phyloP scores from a whole-genome alignment of 306 rosid species.

The Dalbergia cochinchinensis region DNA sequence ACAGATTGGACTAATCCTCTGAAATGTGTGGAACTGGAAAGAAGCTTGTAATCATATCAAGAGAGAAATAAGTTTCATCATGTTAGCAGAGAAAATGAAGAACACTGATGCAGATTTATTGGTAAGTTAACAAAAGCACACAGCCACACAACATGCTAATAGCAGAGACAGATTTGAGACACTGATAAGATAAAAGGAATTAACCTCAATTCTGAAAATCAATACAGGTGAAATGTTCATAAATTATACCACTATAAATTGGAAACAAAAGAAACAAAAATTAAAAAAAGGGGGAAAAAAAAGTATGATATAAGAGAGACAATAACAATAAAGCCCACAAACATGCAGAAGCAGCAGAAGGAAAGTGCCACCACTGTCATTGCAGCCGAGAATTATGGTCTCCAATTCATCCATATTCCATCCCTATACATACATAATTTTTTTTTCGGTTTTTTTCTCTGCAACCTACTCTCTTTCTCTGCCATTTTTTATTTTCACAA shows the following conservation, averaged over 20 bases:
- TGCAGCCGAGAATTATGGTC: constrained; percentile 73
- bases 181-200: constrained; percentile 44
- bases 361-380: constrained; percentile 54
- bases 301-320: constrained; percentile 73
- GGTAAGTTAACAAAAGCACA: constrained; percentile 20
- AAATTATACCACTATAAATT: constrained; percentile 78
- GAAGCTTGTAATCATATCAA: constrained; percentile 7
- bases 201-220: constrained; percentile 61
- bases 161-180: constrained; percentile 39
- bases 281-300: constrained; percentile 45
- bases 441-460: constrained; percentile 48
- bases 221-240: constrained; percentile 83
- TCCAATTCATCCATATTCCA: constrained; percentile 73
- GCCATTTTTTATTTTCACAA: constrained; percentile 88
- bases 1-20: neutral
- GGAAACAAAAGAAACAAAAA: constrained; percentile 62
- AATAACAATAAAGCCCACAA: constrained; percentile 70
- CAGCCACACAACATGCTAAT: constrained; percentile 17
- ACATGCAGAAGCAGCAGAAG: constrained; percentile 62
- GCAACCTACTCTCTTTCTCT: constrained; percentile 81
- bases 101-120: constrained; percentile 9
- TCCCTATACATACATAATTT: constrained; percentile 75
- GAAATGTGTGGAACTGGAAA: too few relatives aligned
- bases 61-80: neutral
- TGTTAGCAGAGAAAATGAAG: neutral